phyloP scores from a whole-genome alignment of 805 yeast genomes.

The Cyberlindnera maritima region DNA sequence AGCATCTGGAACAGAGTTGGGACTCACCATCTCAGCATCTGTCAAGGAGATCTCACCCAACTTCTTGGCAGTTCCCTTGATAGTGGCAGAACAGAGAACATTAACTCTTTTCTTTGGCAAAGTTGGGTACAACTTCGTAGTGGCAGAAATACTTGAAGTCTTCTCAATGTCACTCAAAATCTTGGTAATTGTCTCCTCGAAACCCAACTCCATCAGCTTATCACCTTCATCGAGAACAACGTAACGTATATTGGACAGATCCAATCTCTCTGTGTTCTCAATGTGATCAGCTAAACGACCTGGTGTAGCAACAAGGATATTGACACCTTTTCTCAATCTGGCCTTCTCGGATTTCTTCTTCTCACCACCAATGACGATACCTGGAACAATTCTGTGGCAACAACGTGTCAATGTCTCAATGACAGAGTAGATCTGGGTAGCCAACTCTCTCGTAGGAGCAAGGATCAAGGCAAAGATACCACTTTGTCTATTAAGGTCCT shows the following conservation, averaged over 20 bases:
- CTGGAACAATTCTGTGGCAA: conserved; percentile 90
- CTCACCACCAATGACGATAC: conserved; percentile 97
- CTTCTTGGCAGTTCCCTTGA: conserved; percentile 74
- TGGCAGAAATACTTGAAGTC: conserved; percentile 34
- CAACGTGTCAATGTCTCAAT: conserved; percentile 69
- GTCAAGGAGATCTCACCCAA: conserved; percentile 76
- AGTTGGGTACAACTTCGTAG: conserved; percentile 41
- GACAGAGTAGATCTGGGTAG: conserved; percentile 83
- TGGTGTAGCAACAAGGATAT: conserved; percentile 95
- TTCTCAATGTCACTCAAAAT: conserved; percentile 61
- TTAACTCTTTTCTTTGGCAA: conserved; percentile 74
- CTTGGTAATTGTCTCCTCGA: conserved; percentile 85
- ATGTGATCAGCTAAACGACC: conserved; percentile 95
- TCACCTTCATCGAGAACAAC: conserved; percentile 97
- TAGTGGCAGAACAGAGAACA: conserved; percentile 91
- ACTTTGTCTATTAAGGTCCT: conserved; percentile 50
- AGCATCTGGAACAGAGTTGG: conserved; percentile 31
- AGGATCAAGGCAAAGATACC: conserved; percentile 89
- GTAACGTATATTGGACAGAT: conserved; percentile 73
- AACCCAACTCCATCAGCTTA: conserved; percentile 90
- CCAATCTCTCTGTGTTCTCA: conserved; percentile 78
- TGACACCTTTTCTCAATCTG: conserved; percentile 90
- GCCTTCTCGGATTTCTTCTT: conserved; percentile 97
- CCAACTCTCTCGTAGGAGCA: conserved; percentile 94
- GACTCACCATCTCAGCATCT: conserved; percentile 64